Conservation (phyloP, 2,329 filamentous ascomycete species). For the Alternaria sp. region DNA sequence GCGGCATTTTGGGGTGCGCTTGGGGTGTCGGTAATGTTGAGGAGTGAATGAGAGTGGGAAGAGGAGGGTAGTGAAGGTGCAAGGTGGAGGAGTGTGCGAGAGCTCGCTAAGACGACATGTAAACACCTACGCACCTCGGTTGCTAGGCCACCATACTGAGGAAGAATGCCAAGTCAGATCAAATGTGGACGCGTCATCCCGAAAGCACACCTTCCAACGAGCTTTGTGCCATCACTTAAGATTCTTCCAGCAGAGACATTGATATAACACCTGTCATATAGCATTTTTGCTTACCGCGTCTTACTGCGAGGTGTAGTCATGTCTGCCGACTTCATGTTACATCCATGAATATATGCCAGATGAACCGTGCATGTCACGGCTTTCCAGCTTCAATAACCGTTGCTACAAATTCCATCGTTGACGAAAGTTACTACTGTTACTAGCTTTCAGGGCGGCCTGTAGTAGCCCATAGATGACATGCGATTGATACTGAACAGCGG, state of each 20-base stretch:
- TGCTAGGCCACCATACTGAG: background rate
- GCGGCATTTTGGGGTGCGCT: background rate
- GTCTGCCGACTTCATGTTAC: too few relatives aligned
- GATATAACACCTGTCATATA: fast-evolving
- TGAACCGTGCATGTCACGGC: background rate
- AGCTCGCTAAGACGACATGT: background rate
- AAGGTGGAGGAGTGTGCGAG: background rate
- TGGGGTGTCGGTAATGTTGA: background rate
- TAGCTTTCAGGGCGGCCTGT: too few relatives aligned
- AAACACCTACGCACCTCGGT: background rate
- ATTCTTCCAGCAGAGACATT: too few relatives aligned
- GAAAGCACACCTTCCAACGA: too few relatives aligned
- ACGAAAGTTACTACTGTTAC: too few relatives aligned
- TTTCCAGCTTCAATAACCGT: background rate
- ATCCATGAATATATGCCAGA: too few relatives aligned
- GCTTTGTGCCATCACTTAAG: too few relatives aligned
- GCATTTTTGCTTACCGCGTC: too few relatives aligned
- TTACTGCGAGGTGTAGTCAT: background rate
- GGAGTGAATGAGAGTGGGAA: too few relatives aligned
- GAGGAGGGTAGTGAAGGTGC: too few relatives aligned
- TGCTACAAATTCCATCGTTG: fast-evolving
- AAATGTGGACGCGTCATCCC: background rate
- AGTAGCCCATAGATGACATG: too few relatives aligned
- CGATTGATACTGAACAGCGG: too few relatives aligned
- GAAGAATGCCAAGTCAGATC: background rate